phyloP scores from a whole-genome alignment of 2,329 filamentous ascomycete genomes.

The Colletotrichum ledebouriae region DNA sequence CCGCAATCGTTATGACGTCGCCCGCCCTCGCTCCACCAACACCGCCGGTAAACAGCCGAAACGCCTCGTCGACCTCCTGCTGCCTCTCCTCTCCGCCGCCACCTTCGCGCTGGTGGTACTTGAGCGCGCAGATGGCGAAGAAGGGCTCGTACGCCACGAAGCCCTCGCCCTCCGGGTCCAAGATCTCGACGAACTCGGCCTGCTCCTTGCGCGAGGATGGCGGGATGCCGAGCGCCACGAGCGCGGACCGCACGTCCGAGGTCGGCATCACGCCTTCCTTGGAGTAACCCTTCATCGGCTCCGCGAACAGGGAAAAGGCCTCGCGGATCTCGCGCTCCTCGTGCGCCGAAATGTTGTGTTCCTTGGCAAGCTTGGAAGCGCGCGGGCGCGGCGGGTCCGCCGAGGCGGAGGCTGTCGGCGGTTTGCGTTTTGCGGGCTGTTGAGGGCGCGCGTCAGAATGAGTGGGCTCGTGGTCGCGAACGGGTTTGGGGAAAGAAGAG shows the following conservation, averaged over 20 bases:
- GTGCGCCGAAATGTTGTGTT: conserved; percentile 85
- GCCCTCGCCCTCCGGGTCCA: conserved; percentile 87
- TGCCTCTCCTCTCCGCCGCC: conserved; percentile 54
- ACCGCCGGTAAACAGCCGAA: conserved; percentile 77
- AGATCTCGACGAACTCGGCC: conserved; percentile 79
- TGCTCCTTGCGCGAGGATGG: conserved; percentile 76
- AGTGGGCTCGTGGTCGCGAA: neutral
- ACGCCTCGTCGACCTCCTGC: conserved; percentile 84
- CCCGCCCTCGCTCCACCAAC: conserved; percentile 36
- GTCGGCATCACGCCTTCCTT: conserved; percentile 79
- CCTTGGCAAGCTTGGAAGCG: conserved; percentile 90
- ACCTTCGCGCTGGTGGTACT: conserved; percentile 75
- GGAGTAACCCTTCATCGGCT: conserved; percentile 70
- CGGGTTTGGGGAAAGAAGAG: too few relatives aligned
- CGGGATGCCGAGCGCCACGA: conserved; percentile 85
- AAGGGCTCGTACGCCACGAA: conserved; percentile 85
- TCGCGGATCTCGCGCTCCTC: conserved; percentile 94
- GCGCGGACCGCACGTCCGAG: conserved; percentile 76
- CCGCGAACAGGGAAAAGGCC: conserved; percentile 86
- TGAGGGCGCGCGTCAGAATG: neutral
- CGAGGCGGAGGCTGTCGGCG: conserved; percentile 48
- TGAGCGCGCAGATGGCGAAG: conserved; percentile 88
- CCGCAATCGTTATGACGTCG: conserved; percentile 80
- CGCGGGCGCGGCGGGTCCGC: conserved; percentile 59
- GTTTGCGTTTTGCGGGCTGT: conserved; percentile 69